Percentiles rank a stretch among this genome's conserved stretches.
These are phyloP conservation scores for Picea abies DNA, from an alignment of 83 land plant genomes.

Conservation along the genomic window DNA sequence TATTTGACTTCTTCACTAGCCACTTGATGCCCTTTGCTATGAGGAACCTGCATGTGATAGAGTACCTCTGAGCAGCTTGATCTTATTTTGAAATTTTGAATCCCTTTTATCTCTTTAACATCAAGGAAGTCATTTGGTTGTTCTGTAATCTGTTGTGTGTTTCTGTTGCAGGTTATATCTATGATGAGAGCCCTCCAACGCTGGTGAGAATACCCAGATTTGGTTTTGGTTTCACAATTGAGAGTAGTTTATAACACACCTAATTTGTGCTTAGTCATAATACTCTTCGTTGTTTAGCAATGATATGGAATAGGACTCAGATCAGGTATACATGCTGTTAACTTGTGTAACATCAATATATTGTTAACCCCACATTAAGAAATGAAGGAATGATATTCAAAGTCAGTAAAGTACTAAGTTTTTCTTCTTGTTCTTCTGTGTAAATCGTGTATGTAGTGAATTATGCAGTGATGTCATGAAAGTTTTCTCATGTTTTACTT, in stretches of 20 bases:
- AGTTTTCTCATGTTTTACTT: neutral
- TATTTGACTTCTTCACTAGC: too few species aligned
- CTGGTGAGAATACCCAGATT: neutral
- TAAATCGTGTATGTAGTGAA: neutral
- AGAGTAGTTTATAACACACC: neutral
- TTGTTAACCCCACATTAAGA: neutral
- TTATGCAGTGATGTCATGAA: neutral
- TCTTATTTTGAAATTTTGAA: neutral
- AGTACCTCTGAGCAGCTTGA: neutral
- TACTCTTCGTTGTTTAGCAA: neutral
- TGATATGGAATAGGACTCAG: neutral
- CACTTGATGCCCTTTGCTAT: too few species aligned
- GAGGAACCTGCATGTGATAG: too few species aligned
- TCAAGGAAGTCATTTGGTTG: neutral
- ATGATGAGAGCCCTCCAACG: slow-evolving; percentile 13
- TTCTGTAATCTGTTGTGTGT: neutral
- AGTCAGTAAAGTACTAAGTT: too few species aligned
- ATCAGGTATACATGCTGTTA: neutral
- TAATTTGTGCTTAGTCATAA: neutral
- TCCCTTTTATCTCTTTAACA: neutral
- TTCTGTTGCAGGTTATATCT: slow-evolving; percentile 21
- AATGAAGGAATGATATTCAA: neutral
- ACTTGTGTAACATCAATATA: neutral
- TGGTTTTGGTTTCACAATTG: neutral
- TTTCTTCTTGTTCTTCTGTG: neutral